phyloP scores from a whole-genome alignment of 1,284 basidiomycete genomes.

The Dichomitus squalens region DNA sequence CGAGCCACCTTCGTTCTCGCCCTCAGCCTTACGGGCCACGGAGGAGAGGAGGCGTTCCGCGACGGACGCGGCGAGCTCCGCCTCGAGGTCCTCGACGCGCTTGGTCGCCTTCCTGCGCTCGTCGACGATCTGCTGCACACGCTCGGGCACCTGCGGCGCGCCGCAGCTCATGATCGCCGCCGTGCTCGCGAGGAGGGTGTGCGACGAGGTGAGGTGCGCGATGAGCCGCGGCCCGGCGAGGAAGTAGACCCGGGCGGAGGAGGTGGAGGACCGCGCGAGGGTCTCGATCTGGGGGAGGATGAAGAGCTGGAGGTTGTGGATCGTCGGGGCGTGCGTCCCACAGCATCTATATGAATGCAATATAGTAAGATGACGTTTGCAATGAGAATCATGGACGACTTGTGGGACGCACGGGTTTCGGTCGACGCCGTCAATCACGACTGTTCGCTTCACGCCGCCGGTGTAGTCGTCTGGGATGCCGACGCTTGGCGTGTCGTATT shows the following conservation, averaged over 20 bases:
- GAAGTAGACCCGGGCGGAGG: slow-evolving; percentile 78
- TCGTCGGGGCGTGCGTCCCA: slow-evolving; percentile 79
- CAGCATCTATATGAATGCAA: slow-evolving; percentile 62
- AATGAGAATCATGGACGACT: not conserved
- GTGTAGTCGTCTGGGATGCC: slow-evolving; percentile 72
- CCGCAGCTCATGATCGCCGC: slow-evolving; percentile 70
- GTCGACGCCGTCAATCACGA: slow-evolving; percentile 82
- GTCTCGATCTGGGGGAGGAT: slow-evolving; percentile 66
- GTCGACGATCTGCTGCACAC: slow-evolving; percentile 70
- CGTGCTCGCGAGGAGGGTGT: slow-evolving; percentile 55
- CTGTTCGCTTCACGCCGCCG: slow-evolving; percentile 78
- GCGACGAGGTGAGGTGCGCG: slow-evolving; percentile 56
- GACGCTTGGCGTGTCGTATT: slow-evolving; percentile 42
- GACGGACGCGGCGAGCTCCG: slow-evolving; percentile 66
- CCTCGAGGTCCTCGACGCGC: slow-evolving; percentile 63
- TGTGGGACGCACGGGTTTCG: slow-evolving; percentile 63
- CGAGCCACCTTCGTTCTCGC: slow-evolving; percentile 20
- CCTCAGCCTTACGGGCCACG: not conserved
- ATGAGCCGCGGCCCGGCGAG: slow-evolving; percentile 78
- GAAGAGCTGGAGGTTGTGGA: slow-evolving; percentile 75
- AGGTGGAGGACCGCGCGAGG: slow-evolving; percentile 56
- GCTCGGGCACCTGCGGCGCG: slow-evolving; percentile 60
- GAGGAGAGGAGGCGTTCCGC: slow-evolving; percentile 42
- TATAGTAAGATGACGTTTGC: not conserved
- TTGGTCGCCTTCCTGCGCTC: slow-evolving; percentile 65